Percentiles rank a stretch among this genome's conserved stretches.
Conservation (phyloP, 2,329 filamentous ascomycete genomes). For the Macrophomina phaseolina region DNA sequence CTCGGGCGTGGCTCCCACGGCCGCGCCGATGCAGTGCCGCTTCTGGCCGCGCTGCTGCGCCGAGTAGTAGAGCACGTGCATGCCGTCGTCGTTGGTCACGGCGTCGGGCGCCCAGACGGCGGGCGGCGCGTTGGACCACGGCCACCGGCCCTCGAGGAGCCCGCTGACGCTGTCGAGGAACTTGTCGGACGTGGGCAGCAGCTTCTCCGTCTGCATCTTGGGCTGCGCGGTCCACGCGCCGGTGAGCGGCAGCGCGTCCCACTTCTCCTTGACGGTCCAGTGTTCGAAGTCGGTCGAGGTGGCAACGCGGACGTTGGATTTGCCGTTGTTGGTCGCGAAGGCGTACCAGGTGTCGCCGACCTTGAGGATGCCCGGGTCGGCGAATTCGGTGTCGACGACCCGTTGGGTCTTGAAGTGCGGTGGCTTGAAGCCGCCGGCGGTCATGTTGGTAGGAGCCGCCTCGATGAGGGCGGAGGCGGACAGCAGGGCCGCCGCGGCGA, state of each 20-base stretch:
- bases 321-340: slow-evolving; percentile 39
- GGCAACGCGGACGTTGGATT: slow-evolving; percentile 45
- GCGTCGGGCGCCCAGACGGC: slow-evolving; percentile 46
- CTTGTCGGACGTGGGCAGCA: neutral
- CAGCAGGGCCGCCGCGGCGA: slow-evolving; percentile 18
- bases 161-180: neutral
- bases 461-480: neutral
- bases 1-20: slow-evolving; percentile 52
- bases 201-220: neutral
- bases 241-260: slow-evolving; percentile 40
- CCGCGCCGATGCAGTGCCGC: slow-evolving; percentile 65
- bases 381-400: slow-evolving; percentile 34
- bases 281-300: slow-evolving; percentile 43
- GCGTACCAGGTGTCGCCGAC: slow-evolving; percentile 45
- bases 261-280: slow-evolving; percentile 36
- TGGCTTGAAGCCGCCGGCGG: neutral
- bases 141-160: slow-evolving; percentile 1
- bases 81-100: slow-evolving; percentile 45
- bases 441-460: slow-evolving; percentile 20
- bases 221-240: slow-evolving; percentile 35
- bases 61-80: slow-evolving; percentile 67
- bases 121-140: slow-evolving; percentile 30
- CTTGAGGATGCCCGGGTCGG: slow-evolving; percentile 44
- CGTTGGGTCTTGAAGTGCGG: slow-evolving; percentile 15
- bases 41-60: slow-evolving; percentile 51